Percentiles rank a stretch among this genome's conserved stretches.
These are phyloP conservation scores for Fusarium sulawesiense DNA, from an alignment of 2,329 filamentous ascomycete genomes.

Conservation along the genomic window DNA sequence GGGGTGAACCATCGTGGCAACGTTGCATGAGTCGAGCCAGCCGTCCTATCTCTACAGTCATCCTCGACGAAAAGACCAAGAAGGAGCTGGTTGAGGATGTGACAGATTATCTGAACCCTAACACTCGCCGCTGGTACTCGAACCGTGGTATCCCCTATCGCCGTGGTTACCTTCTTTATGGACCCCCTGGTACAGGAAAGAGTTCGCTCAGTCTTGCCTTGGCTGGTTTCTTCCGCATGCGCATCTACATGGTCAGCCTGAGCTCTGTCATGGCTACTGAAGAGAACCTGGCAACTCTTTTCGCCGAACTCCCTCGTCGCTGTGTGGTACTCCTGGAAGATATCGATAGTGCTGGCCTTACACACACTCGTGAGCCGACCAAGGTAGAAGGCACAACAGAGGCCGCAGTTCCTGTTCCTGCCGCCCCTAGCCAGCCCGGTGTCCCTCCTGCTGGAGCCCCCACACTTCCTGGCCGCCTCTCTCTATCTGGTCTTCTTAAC, in stretches of 20 bases:
- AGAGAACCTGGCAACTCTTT: conserved; percentile 72
- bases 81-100: conserved; percentile 69
- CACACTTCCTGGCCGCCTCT: conserved; percentile 59
- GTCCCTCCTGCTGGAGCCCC: conserved; percentile 6
- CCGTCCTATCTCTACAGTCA: conserved; percentile 73
- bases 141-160: conserved; percentile 88
- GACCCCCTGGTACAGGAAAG: conserved; percentile 84
- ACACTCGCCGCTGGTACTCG: conserved; percentile 80
- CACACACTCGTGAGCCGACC: conserved; percentile 63
- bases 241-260: conserved; percentile 78
- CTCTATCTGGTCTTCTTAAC: conserved; percentile 82
- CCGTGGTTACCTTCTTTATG: conserved; percentile 83
- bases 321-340: conserved; percentile 82
- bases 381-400: conserved; percentile 45
- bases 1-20: conserved; percentile 65
- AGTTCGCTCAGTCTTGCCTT: conserved; percentile 77
- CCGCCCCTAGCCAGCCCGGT: conserved; percentile 13
- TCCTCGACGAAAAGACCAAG: conserved; percentile 71
- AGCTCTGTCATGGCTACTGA: conserved; percentile 72
- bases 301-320: conserved; percentile 73
- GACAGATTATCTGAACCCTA: conserved; percentile 70
- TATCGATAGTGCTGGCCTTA: conserved; percentile 78
- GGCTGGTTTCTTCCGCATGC: conserved; percentile 75
- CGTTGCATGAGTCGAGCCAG: conserved; percentile 70
- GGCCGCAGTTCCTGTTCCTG: conserved; percentile 30